A percentile compares a stretch with the other conserved stretches of the same genome.
These are phyloP conservation scores for Mycena sp. DNA, from an alignment of 1,284 basidiomycete genomes.

Conservation along the genomic window DNA sequence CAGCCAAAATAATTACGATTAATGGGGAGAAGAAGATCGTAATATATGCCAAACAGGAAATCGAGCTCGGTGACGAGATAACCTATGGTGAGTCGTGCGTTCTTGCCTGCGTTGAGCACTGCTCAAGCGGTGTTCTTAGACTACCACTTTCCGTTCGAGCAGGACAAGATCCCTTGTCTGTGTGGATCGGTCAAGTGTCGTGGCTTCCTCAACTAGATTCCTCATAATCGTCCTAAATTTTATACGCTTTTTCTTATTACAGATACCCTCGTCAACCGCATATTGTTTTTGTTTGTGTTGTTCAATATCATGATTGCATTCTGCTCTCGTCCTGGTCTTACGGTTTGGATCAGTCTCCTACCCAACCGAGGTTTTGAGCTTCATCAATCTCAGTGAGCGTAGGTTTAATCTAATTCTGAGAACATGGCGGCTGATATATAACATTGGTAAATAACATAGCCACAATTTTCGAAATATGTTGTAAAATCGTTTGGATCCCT, in stretches of 20 bases:
- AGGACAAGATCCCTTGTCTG: conserved; percentile 91
- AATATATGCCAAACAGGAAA: conserved; percentile 96
- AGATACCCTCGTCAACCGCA: conserved; percentile 27
- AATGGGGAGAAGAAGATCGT: conserved; percentile 99
- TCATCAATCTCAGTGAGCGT: too few species aligned
- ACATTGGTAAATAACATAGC: too few species aligned
- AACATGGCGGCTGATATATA: too few species aligned
- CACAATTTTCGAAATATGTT: too few species aligned
- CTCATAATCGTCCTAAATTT: conserved; percentile 19
- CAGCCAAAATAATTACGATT: conserved; percentile 98
- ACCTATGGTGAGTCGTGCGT: conserved; percentile 80
- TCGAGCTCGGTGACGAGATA: conserved; percentile 94
- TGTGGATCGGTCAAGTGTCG: conserved; percentile 89
- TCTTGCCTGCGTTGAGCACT: conserved; percentile 14
- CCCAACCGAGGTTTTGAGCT: too few species aligned
- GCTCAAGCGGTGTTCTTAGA: conserved; percentile 54
- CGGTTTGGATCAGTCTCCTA: too few species aligned
- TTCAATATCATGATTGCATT: conserved; percentile 25
- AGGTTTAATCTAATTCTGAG: too few species aligned
- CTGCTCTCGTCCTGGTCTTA: too few species aligned
- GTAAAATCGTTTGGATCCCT: too few species aligned
- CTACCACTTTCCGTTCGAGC: conserved; percentile 94
- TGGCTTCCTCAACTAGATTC: conserved; percentile 82
- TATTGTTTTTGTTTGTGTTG: conserved; percentile 17
- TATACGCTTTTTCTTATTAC: conserved; percentile 21